Percentiles rank a stretch among this genome's conserved stretches.
Evolutionary conservation across 2,329 filamentous ascomycete species (phyloP).

Genomic region (Lecanicillium sp.): DNA sequence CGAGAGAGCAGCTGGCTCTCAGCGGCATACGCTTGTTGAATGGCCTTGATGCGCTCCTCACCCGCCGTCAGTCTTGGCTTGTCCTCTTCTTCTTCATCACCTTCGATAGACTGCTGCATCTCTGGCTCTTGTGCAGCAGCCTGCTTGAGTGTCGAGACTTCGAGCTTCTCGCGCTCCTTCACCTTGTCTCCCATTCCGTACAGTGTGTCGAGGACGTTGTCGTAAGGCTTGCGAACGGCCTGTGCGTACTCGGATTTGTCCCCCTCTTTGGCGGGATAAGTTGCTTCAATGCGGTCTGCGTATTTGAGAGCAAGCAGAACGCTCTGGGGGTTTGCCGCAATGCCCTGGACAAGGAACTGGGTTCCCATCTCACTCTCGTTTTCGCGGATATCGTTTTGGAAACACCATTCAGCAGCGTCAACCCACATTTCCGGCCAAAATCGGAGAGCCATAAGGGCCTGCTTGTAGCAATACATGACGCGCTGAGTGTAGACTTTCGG

Average conservation of each 20-base stretch:
- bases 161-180: slow-evolving; percentile 55
- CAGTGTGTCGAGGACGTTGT: slow-evolving; percentile 76
- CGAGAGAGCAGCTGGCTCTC: slow-evolving; percentile 73
- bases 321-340: slow-evolving; percentile 88
- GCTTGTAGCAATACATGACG: slow-evolving; percentile 85
- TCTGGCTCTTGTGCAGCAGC: slow-evolving; percentile 34
- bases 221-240: slow-evolving; percentile 76
- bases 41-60: slow-evolving; percentile 57
- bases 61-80: slow-evolving; percentile 47
- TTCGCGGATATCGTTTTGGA: slow-evolving; percentile 62
- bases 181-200: slow-evolving; percentile 77
- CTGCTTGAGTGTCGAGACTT: slow-evolving; percentile 52
- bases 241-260: slow-evolving; percentile 72
- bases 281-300: slow-evolving; percentile 79
- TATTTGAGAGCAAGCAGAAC: slow-evolving; percentile 84
- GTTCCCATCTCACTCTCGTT: slow-evolving; percentile 59
- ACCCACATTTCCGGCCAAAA: slow-evolving; percentile 98
- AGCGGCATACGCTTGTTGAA: slow-evolving; percentile 61
- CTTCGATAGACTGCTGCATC: slow-evolving; percentile 33
- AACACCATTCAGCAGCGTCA: slow-evolving; percentile 89
- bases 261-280: slow-evolving; percentile 68
- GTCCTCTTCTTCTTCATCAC: slow-evolving; percentile 46
- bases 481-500: slow-evolving; percentile 67
- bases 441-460: slow-evolving; percentile 84
- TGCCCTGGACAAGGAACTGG: slow-evolving; percentile 74